Conservation (phyloP, 495 filamentous ascomycete genomes). For the Bacidia gigantensis region DNA sequence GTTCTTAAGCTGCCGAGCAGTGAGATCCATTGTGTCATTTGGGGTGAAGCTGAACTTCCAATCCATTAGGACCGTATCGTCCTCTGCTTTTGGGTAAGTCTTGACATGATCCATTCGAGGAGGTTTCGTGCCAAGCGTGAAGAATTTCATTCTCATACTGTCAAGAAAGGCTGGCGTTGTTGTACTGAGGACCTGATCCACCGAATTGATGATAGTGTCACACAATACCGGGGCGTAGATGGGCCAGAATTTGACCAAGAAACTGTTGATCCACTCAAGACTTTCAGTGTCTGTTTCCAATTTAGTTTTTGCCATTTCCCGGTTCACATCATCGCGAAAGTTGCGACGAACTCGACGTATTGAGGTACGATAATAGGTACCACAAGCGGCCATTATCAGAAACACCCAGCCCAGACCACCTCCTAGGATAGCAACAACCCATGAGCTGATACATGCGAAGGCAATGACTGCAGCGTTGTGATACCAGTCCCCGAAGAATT, state of each 20-base stretch:
- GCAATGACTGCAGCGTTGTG: constrained; percentile 86
- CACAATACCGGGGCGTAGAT: constrained; percentile 93
- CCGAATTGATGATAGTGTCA: constrained; percentile 77
- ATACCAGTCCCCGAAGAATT: constrained; percentile 96
- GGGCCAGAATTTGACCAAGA: constrained; percentile 97
- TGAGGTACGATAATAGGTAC: constrained; percentile 94
- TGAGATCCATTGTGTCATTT: constrained; percentile 86
- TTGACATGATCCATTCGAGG: constrained; percentile 94
- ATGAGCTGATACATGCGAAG: constrained; percentile 83
- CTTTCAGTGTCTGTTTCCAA: constrained; percentile 88
- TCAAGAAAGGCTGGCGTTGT: constrained; percentile 87
- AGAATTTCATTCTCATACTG: constrained; percentile 78
- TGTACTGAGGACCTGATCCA: constrained; percentile 88
- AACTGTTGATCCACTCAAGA: constrained; percentile 98
- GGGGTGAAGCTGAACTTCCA: constrained; percentile 99
- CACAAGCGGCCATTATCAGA: constrained; percentile 78
- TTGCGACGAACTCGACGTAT: constrained; percentile 87
- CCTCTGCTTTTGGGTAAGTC: constrained; percentile 90
- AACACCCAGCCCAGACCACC: constrained; percentile 90
- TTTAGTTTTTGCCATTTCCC: constrained; percentile 81
- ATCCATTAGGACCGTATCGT: constrained; percentile 95
- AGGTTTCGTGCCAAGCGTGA: constrained; percentile 86
- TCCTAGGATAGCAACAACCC: constrained; percentile 76
- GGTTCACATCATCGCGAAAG: constrained; percentile 83
- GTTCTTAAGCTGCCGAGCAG: constrained; percentile 73